Evolutionary conservation across 306 rosid species (phyloP), one percentile per base, ranked within the genome.

Genomic region (Lagenaria siceraria): DNA sequence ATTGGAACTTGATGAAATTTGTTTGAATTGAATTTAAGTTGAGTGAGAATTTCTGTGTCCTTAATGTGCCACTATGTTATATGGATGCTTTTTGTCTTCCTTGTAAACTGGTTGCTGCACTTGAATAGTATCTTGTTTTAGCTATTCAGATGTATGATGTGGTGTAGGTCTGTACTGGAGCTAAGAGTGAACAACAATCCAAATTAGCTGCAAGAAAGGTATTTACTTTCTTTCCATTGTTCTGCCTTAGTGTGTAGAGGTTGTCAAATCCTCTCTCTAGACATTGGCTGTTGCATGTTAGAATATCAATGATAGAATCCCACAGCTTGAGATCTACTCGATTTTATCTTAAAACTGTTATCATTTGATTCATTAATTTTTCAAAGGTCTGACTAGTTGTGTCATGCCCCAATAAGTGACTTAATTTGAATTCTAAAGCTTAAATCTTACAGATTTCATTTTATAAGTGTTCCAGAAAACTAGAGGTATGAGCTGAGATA

Each of bases 191-290:
- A 84, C 80, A 80, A 2, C 97, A 92, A 80, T 95, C 98, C 1
- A 92, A 89, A 86, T 83, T 95, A 84, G 98, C 98, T 6, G 97
- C 98, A 77, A 88, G 98, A 68, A 95, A 95, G 97, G 97, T 95
- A 81, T 38, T 76, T 25, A 21, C 10, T 25, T 73, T 53, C 49
- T 60, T 68, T 70, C 40, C 24, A 21, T 54, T 81, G 43, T 52
- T 42, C 33, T 55, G 42, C 42, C 31, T 24, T 56, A 21, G 27
- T 46, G 31, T 58, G 54, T 7, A 9, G 62, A 27, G 29, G 38
- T 55, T 36, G 68, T 35, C 1, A 10, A 54, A 33, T 54, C 48
- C 0, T 56, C 8, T 24, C 52, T 36, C 72, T 35, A 36, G 11
- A 9, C 5, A 63, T 19, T 64, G 72, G 36, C 35, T 71, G 58